Evolutionary conservation across 192 early-diverging fungal species (phyloP).

Genomic region (Backusella macrospora): DNA sequence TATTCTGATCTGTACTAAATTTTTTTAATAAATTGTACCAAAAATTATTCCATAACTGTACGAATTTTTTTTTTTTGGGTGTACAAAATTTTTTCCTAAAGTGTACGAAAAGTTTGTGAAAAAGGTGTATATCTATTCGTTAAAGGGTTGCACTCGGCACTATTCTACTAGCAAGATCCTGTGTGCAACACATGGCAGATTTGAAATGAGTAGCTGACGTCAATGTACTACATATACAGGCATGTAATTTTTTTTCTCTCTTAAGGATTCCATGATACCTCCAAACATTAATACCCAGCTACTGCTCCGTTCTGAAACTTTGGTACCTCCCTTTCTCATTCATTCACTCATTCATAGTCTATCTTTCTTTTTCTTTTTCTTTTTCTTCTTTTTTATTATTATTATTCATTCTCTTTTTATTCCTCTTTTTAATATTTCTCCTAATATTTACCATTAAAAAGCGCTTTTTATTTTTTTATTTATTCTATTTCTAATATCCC

Average conservation of each 20-base stretch:
- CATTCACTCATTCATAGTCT: background rate
- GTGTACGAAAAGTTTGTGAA: no score
- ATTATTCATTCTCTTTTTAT: background rate
- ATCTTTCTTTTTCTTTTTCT: background rate
- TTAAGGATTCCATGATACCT: background rate
- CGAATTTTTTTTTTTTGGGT: no score
- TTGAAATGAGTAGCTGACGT: conserved; percentile 8
- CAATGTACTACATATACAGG: conserved; percentile 7
- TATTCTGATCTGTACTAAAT: no score
- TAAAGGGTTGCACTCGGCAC: background rate
- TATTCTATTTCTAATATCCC: background rate
- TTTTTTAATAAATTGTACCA: no score
- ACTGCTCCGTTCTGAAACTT: conserved; percentile 8
- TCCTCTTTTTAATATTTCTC: background rate
- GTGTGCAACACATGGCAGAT: background rate
- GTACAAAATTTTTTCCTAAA: no score
- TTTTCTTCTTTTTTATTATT: background rate
- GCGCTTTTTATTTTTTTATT: background rate
- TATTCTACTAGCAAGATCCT: background rate
- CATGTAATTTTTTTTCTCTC: conserved; percentile 12
- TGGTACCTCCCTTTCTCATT: conserved; percentile 4
- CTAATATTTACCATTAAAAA: no score
- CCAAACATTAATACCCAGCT: conserved; percentile 12
- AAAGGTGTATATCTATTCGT: no score
- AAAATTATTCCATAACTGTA: no score